Evolutionary conservation across 2,329 filamentous ascomycete species (phyloP), one percentile per base, ranked within the genome.

Genomic region (Dryadomyces quercus-mongolicae): DNA sequence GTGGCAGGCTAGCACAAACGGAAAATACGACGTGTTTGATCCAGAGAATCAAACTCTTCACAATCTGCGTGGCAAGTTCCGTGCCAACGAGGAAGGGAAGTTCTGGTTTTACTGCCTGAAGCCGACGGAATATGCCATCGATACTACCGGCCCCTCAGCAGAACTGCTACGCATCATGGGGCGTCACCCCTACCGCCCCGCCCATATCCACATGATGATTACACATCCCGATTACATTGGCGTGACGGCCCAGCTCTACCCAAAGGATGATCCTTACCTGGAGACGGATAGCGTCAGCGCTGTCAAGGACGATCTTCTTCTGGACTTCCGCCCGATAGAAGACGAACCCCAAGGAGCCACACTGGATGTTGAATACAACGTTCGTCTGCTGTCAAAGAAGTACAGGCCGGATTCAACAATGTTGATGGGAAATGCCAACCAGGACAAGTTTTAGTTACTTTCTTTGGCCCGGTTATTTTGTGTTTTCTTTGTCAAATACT

Each of bases 1-100:
- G 52, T 93, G 88, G 59, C 83, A 91, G 64, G 85, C 86, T 0
- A 85, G 81, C 0, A 85, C 87, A 36, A 91, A 92, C 62, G 73
- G 80, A 68, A 67, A 63, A 65, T 80, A 80, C 60, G 83, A 86
- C 67, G 80, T 85, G 67, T 82, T 85, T 66, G 84, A 87, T 61
- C 75, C 78, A 0, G 71, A 82, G 15, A 82, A 86, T 66, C 75
- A 78, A 55, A 60, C 64, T 4, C 81, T 84, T 56, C 78, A 80
- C 68, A 87, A 86, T 63, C 71, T 87, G 36, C 74, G 83, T 15
- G 84, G 84, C 43, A 80, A 80, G 60, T 85, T 86, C 63, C 75
- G 71, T 52, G 84, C 83, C 9, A 76, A 82, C 59, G 71, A 72
- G 48, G 71, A 84, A 49, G 83, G 83, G n/a, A 82, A 71, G 43